These are phyloP conservation scores for Ophiocordyceps camponoti-rufipedis DNA, from an alignment of 2,329 filamentous ascomycete species.

Conservation along the genomic window DNA sequence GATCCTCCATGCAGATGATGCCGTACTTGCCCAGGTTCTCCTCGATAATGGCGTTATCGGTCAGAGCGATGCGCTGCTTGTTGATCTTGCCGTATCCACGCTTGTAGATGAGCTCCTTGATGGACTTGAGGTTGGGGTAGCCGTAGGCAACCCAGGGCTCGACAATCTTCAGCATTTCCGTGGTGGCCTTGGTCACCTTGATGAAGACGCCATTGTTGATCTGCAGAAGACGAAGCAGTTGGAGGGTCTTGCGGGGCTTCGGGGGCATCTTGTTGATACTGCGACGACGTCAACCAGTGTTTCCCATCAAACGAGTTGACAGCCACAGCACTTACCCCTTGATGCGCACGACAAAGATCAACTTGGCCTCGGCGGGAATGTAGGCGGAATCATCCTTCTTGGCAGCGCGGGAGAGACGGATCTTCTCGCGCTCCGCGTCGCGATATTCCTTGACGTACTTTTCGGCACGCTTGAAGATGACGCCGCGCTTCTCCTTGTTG, in stretches of 20 bases:
- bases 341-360: slow-evolving; percentile 97
- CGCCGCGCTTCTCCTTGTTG: slow-evolving; percentile 95
- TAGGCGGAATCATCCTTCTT: slow-evolving; percentile 89
- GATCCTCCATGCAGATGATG: slow-evolving; percentile 97
- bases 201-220: slow-evolving; percentile 99
- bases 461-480: slow-evolving; percentile 99
- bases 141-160: slow-evolving; percentile 99
- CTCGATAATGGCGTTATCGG: slow-evolving; percentile 97
- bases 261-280: slow-evolving; percentile 99
- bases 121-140: slow-evolving; percentile 97
- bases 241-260: slow-evolving; percentile 99
- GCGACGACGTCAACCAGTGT: slow-evolving; percentile 2
- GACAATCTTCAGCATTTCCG: slow-evolving; percentile 94
- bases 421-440: slow-evolving; percentile 93
- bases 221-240: slow-evolving; percentile 97
- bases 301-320: neutral
- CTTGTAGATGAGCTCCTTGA: slow-evolving; percentile 99
- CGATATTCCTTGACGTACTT: slow-evolving; percentile 99
- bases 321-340: slow-evolving; percentile 50
- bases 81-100: slow-evolving; percentile 97
- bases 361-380: slow-evolving; percentile 84
- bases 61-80: slow-evolving; percentile 92
- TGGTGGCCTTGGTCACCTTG: slow-evolving; percentile 90
- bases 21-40: slow-evolving; percentile 93
- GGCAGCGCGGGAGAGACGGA: slow-evolving; percentile 75